Evolutionary conservation across 1,139 yeast species (phyloP), one percentile per base, ranked within the genome.

Genomic region (Meyerozyma athensensis): DNA sequence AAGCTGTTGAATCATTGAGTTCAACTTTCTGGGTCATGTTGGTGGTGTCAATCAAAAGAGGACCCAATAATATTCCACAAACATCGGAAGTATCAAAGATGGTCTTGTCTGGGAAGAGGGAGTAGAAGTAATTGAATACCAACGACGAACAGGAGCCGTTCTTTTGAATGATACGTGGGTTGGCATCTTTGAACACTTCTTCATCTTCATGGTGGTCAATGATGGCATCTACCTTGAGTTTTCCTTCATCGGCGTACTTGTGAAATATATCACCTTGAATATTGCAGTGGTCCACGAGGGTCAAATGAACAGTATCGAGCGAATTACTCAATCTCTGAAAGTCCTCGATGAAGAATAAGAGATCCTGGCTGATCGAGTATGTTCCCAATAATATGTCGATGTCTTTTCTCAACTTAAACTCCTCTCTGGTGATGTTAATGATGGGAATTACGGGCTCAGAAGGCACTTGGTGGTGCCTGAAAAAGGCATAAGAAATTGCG

Each of bases 161-260:
- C 2, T 72, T 60, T 34, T 65, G 59, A 34, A 89, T 68, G 6
- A 82, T 61, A 39, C 94, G 59, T 0, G 96, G 96, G 12, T 40
- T 37, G 7, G 74, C 71, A 17, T 67, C 61, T 12, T 48, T 30
- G 47, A 71, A 78, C 12, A 63, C 61, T 0, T 66, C 65, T 51
- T 84, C 89, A 50, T 87, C 95, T 5, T 70, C 84, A 55, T 90
- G 98, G 53, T 90, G 98, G 53, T 90, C 98, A 23, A 92, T 74
- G 9, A 92, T 77, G 0, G 81, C 81, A 1, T 60, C 61, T 0
- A 87, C 80, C 2, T 58, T 47, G 17, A 67, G 48, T 30, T 51
- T 46, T 1, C 50, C 49, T 5, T 51, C 45, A 12, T 59, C 43
- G 23, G 45, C 60, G 41, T 39, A 54, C 26, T 40, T 49, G 39